Evolutionary conservation across 1,284 basidiomycete species (phyloP).

Genomic region (Sanguinoderma infundibulare): DNA sequence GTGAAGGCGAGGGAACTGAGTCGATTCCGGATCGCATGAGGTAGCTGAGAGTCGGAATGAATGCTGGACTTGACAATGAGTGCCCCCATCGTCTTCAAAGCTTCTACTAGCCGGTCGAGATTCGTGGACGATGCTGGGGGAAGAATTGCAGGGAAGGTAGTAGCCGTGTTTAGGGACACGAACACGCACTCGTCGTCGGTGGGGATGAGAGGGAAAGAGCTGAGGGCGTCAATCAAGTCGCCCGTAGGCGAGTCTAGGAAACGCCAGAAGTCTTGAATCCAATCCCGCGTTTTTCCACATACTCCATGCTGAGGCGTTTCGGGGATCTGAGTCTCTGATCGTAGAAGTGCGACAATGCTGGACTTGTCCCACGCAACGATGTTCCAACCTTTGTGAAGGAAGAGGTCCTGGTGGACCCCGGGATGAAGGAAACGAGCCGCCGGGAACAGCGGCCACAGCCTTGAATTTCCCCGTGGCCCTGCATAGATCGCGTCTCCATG

Average conservation of each 20-base stretch:
- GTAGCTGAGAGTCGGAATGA: too few relatives aligned
- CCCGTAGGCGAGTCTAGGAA: background rate
- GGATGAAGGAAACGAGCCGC: slow-evolving; percentile 35
- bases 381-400: slow-evolving; percentile 5
- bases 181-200: background rate
- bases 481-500: slow-evolving; percentile 14
- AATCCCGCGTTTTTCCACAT: background rate
- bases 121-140: background rate
- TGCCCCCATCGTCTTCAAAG: slow-evolving; percentile 12
- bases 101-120: background rate
- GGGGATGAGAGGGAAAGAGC: slow-evolving; percentile 7
- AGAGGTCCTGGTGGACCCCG: background rate
- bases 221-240: background rate
- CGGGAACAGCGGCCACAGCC: slow-evolving; percentile 28
- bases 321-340: background rate
- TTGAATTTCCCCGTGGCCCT: background rate
- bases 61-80: background rate
- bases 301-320: background rate
- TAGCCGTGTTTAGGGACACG: slow-evolving; percentile 1
- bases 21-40: background rate
- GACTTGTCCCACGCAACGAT: background rate
- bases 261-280: background rate
- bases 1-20: slow-evolving; percentile 3
- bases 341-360: background rate
- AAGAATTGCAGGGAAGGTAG: background rate